Evolutionary conservation across 495 filamentous ascomycete species (phyloP), one percentile per base, ranked within the genome.

Genomic region (Podospora anserina): DNA sequence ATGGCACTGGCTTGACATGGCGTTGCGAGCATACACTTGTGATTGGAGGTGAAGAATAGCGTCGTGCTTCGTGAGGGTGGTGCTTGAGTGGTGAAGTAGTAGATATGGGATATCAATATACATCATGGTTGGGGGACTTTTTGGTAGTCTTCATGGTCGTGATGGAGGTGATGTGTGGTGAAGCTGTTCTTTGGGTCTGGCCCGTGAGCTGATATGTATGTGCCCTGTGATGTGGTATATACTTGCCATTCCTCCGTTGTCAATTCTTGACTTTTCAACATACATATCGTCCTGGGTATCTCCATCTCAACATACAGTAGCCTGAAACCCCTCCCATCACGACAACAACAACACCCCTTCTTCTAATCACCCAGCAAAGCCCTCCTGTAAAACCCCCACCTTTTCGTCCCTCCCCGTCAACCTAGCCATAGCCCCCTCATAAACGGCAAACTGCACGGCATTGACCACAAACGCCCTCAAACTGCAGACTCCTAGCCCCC

Each of bases 391-490:
- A 16, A 5, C 16, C 28, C 28, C 32, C 16, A 20, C 39, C 49
- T 64, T 57, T 13, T 60, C 44, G n/a, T 70, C 69, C 55, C 75
- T 75, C 59, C 78, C 71, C 55, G 79, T 78, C 15, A 87, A 66
- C 69, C 84, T 78, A 7, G 76, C 80, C 88, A 95, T 92, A 71
- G 91, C 82, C 88, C 89, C 91, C 80, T 95, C 92, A 79, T 95
- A 96, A 32, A 92, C 87, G 4, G 88, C 89, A 92, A 92, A 97
- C 83, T 97, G 87, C 32, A 83, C 84, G 0, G 87, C 86, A 81
- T 96, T 94, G 64, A 96, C 93, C 55, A 97, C 79, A 74, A 97
- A 97, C 6, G 93, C 93, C 70, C 93, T 80, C 2, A 88, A 77
- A 77, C 90, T 94, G 77, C 93, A 97, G 62, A 94, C 81, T 0